Evolutionary conservation across 768 basidiomycete genomes (phyloP).

Genomic region (Aureoboletus auriporus): DNA sequence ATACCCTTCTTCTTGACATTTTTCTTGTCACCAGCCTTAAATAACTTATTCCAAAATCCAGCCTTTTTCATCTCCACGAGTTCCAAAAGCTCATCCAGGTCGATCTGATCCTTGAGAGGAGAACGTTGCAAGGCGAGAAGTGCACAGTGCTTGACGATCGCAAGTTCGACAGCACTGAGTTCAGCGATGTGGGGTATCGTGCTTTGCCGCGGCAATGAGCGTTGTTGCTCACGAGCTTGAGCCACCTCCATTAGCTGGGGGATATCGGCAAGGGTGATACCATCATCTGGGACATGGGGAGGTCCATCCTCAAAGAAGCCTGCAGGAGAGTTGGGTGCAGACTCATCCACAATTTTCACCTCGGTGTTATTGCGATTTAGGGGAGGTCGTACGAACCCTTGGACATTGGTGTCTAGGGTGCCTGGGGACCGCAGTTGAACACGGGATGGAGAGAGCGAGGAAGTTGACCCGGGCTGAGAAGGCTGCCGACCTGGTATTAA

Average conservation of each 20-base stretch:
- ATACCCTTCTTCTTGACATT: slow-evolving; percentile 83
- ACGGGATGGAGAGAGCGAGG: slow-evolving; percentile 33
- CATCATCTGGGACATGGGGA: slow-evolving; percentile 56
- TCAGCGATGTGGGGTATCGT: slow-evolving; percentile 83
- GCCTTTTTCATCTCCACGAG: slow-evolving; percentile 90
- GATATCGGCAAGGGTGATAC: slow-evolving; percentile 91
- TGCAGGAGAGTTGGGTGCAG: slow-evolving; percentile 67
- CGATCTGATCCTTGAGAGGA: slow-evolving; percentile 75
- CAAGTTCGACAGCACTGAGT: slow-evolving; percentile 76
- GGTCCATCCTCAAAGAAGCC: slow-evolving; percentile 42
- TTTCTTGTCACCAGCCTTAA: slow-evolving; percentile 90
- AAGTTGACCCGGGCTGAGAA: slow-evolving; percentile 28
- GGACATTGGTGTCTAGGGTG: slow-evolving; percentile 33
- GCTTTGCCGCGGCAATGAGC: slow-evolving; percentile 74
- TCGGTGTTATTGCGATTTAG: slow-evolving; percentile 79
- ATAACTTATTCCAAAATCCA: slow-evolving; percentile 94
- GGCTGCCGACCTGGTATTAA: slow-evolving; percentile 34
- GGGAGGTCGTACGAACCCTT: slow-evolving; percentile 53
- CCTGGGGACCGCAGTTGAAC: slow-evolving; percentile 39
- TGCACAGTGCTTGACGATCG: slow-evolving; percentile 90
- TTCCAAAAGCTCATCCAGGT: slow-evolving; percentile 91
- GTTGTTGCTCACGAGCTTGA: slow-evolving; percentile 82
- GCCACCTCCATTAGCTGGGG: slow-evolving; percentile 91
- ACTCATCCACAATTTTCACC: slow-evolving; percentile 86
- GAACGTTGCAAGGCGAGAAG: slow-evolving; percentile 76